phyloP scores from a whole-genome alignment of 768 basidiomycete species.

The Russula abietina region DNA sequence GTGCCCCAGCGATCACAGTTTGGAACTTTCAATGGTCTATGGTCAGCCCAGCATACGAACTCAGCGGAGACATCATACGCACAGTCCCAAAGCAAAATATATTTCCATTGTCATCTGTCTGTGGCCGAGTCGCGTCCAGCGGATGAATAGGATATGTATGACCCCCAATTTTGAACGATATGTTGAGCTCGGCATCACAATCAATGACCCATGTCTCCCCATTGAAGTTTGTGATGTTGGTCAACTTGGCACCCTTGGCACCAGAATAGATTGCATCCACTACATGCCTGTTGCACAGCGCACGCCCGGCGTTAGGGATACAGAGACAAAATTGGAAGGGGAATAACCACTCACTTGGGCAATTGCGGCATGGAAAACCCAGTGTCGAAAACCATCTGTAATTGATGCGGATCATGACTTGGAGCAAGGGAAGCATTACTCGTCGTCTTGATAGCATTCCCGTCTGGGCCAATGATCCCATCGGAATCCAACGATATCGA shows the following conservation, averaged over 20 bases:
- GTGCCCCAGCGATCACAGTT: constrained; percentile 50
- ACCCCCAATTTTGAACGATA: constrained; percentile 59
- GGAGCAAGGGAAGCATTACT: constrained; percentile 57
- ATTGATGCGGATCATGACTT: constrained; percentile 52
- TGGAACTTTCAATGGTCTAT: constrained; percentile 50
- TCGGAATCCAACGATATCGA: constrained; percentile 54
- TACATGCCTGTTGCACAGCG: constrained; percentile 35
- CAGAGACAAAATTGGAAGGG: constrained; percentile 9
- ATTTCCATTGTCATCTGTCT: constrained; percentile 33
- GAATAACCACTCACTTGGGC: constrained; percentile 34
- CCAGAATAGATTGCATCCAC: constrained; percentile 55
- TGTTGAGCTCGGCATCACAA: constrained; percentile 56
- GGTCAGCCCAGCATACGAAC: neutral
- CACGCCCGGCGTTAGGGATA: constrained; percentile 6
- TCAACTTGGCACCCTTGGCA: constrained; percentile 46
- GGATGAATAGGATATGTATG: constrained; percentile 56
- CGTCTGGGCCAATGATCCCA: constrained; percentile 57
- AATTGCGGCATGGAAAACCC: constrained; percentile 66
- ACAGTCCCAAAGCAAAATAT: constrained; percentile 33
- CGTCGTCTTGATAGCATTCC: constrained; percentile 42
- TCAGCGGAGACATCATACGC: constrained; percentile 16
- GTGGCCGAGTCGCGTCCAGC: constrained; percentile 43
- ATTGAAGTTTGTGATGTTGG: constrained; percentile 35
- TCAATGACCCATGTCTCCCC: constrained; percentile 55
- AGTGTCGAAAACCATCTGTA: constrained; percentile 60